These are phyloP conservation scores for Fermentozyma sake DNA, from an alignment of 1,139 yeast genomes.

Conservation along the genomic window DNA sequence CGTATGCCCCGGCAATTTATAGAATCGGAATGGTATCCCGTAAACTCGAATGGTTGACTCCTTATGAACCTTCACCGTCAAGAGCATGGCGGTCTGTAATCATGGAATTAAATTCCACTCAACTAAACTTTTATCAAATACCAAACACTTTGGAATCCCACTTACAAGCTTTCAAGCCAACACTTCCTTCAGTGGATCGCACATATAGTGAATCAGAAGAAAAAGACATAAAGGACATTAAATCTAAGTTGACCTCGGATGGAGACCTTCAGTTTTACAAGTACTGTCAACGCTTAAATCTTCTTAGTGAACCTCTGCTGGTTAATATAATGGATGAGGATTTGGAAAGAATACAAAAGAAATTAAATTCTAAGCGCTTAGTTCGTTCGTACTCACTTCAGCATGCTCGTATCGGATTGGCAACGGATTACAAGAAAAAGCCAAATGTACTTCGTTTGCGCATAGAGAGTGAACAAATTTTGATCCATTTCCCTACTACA, in stretches of 20 bases:
- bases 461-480: conserved; percentile 64
- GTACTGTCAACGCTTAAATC: conserved; percentile 24
- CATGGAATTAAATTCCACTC: conserved; percentile 71
- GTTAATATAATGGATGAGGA: conserved; percentile 7
- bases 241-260: conserved; percentile 28
- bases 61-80: conserved; percentile 56
- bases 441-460: conserved; percentile 57
- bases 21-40: conserved; percentile 49
- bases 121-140: conserved; percentile 55
- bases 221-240: conserved; percentile 9
- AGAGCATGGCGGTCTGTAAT: conserved; percentile 63
- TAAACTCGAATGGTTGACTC: conserved; percentile 64
- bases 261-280: conserved; percentile 36
- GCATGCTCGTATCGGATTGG: conserved; percentile 64
- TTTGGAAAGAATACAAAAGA: conserved; percentile 4
- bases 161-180: conserved; percentile 15
- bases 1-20: conserved; percentile 52
- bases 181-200: conserved; percentile 8
- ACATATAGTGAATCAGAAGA: conserved; percentile 13
- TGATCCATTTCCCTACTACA: conserved; percentile 50
- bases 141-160: conserved; percentile 33
- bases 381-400: conserved; percentile 59
- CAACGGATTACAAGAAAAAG: conserved; percentile 62
- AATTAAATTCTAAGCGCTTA: conserved; percentile 7
- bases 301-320: conserved; percentile 7